Base-by-base conservation (phyloP, 2,329 filamentous ascomycete species). In the Chalaropsis ovoidea region DNA sequence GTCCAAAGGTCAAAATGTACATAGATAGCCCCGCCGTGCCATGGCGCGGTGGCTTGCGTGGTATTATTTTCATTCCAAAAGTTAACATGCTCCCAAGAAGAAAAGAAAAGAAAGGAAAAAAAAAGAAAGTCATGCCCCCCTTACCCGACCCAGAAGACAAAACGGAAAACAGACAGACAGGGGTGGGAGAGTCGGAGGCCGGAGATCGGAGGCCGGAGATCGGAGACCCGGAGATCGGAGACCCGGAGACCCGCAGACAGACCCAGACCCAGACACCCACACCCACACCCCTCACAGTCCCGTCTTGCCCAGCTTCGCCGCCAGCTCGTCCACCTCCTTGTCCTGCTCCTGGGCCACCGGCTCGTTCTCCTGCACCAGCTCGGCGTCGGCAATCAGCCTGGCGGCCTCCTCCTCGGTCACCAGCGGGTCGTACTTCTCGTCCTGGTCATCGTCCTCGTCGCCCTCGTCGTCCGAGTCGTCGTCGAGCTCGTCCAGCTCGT, bases 401-500 rank as follows among this genome's bases (percentile, higher is more conserved):
- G 90, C 86, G 52, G 85, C 83, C 67, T 86, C 79, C 73, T 86
- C 84, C 73, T 87, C 80, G 24, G 80, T 76, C 70, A 84, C 79
- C 24, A 79, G 76, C 49, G 79, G 77, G 45, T 80, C 78, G 61
- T 81, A 77, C 22, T 83, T 84, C 62, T 87, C 85, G 1, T 88
- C 86, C 19, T 87, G 86, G 6, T 87, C 86, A 1, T 86, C 86
- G 6, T 85, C 86, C 1, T 86, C 86, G 5, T 85, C 86, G 0
- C 84, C 86, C 66, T 82, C 84, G 39, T 68, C 67, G 6, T 63
- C 13, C 84, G 89, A 86, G 67, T 90, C 89, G 70, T 93, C 89
- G 70, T 93, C 89, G 1, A 96, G 84, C 70, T 96, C 92, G 71
- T 88, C 88, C 56, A 96, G 82, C 72, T 88, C 88, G 73, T 96